Evolutionary conservation across 2,329 filamentous ascomycete genomes (phyloP).

Genomic region (Curvularia spicifera): DNA sequence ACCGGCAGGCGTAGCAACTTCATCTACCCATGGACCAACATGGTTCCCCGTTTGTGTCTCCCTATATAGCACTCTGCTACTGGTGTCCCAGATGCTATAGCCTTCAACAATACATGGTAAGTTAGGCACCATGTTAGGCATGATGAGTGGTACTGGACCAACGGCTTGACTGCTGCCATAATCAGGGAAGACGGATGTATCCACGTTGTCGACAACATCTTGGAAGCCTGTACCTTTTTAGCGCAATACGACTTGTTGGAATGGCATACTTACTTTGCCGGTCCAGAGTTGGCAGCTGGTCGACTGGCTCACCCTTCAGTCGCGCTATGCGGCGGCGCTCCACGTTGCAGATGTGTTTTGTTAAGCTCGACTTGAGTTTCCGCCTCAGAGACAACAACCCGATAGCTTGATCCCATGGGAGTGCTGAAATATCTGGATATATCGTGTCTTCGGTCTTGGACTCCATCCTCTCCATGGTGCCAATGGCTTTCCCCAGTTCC

Average conservation of each 20-base stretch:
- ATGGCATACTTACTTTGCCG: constrained; percentile 25
- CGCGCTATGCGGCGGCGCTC: constrained; percentile 43
- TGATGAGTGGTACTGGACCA: constrained; percentile 19
- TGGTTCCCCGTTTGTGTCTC: constrained; percentile 7
- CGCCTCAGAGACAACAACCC: constrained; percentile 34
- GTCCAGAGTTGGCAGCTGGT: constrained; percentile 26
- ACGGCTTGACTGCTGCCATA: constrained; percentile 20
- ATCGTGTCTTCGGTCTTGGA: constrained; percentile 34
- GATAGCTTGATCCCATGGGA: constrained; percentile 39
- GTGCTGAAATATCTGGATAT: constrained; percentile 33
- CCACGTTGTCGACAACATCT: constrained; percentile 37
- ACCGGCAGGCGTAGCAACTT: background rate
- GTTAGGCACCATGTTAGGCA: constrained; percentile 23
- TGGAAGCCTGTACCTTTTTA: constrained; percentile 28
- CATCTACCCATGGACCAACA: background rate
- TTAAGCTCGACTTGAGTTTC: constrained; percentile 37
- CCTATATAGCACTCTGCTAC: constrained; percentile 22
- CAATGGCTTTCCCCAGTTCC: constrained; percentile 38
- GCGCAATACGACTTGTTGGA: background rate
- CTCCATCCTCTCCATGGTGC: constrained; percentile 41
- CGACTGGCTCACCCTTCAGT: constrained; percentile 33
- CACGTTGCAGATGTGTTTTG: constrained; percentile 41
- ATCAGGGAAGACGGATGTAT: constrained; percentile 34
- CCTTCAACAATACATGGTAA: constrained; percentile 15
- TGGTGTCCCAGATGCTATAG: constrained; percentile 14